Evolutionary conservation across 257 asterid genomes (phyloP).

Genomic region (Solanum ahanhuiri): DNA sequence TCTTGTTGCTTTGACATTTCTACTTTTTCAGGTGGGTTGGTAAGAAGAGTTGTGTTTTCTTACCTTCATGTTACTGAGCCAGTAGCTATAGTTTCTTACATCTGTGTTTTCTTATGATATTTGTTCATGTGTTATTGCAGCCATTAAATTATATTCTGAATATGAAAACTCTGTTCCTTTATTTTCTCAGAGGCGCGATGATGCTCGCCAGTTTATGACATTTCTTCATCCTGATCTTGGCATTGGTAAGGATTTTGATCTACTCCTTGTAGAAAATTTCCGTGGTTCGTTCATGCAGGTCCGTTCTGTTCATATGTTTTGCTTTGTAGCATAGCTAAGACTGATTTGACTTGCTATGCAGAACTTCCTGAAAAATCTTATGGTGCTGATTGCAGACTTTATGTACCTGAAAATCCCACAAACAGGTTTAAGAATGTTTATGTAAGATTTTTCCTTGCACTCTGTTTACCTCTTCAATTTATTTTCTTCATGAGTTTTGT

Average conservation of each 20-base stretch:
- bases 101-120: background rate
- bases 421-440: constrained; percentile 99
- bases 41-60: background rate
- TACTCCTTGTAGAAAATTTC: background rate
- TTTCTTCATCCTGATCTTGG: constrained; percentile 89
- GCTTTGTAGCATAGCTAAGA: constrained; percentile 1
- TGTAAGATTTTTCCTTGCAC: constrained; percentile 54
- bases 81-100: background rate
- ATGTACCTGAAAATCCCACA: constrained; percentile 75
- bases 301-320: background rate
- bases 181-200: constrained; percentile 71
- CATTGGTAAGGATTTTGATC: constrained; percentile 47
- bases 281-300: background rate
- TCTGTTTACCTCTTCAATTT: background rate
- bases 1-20: constrained; percentile 81
- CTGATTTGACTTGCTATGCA: constrained; percentile 17
- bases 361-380: constrained; percentile 97
- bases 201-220: constrained; percentile 83
- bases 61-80: background rate
- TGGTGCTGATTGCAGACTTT: constrained; percentile 90
- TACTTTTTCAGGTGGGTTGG: constrained; percentile 81
- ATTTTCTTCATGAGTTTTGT: background rate
- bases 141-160: background rate
- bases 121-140: background rate
- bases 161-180: constrained; percentile 2